Conservation (phyloP, 225 moss, liverwort and hornwort genomes). For the Pseudoscleropodium purum region DNA sequence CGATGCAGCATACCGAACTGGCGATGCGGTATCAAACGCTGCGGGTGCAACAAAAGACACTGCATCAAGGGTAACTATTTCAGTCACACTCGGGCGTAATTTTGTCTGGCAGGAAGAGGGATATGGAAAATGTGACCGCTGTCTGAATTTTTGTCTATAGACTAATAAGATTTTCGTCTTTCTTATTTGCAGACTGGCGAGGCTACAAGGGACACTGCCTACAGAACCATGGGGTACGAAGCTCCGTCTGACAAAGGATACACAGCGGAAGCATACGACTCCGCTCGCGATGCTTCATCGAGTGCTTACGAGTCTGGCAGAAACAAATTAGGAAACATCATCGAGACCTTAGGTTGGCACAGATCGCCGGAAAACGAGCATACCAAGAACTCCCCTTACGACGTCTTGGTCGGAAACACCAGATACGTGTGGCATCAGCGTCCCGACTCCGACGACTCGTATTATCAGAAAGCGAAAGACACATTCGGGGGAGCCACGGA, state of each 20-base stretch:
- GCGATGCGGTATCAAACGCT: background rate
- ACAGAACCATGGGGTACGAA: slow-evolving; percentile 1
- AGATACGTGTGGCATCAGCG: slow-evolving; percentile 14
- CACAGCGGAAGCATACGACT: background rate
- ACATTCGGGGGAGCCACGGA: background rate
- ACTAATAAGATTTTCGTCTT: background rate
- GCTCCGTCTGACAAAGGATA: slow-evolving; percentile 10
- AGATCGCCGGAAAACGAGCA: background rate
- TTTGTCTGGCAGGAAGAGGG: background rate
- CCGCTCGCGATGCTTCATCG: slow-evolving; percentile 7
- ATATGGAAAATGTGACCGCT: too few relatives aligned
- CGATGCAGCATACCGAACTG: background rate
- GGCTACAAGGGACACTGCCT: slow-evolving; percentile 12
- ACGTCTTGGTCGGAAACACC: slow-evolving; percentile 33
- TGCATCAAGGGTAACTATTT: background rate
- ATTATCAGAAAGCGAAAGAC: slow-evolving; percentile 11
- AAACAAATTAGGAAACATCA: slow-evolving; percentile 30
- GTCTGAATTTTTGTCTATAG: background rate
- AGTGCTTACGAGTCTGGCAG: background rate
- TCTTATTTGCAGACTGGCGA: slow-evolving; percentile 1
- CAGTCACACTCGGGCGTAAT: too few relatives aligned
- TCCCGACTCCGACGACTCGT: slow-evolving; percentile 1
- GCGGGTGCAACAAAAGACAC: slow-evolving; percentile 15
- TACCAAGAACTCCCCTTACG: slow-evolving; percentile 13
- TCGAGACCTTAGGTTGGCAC: slow-evolving; percentile 28